Percentiles rank a stretch among this genome's conserved stretches.
These are phyloP conservation scores for Cryptococcus sp. DNA, from an alignment of 1,284 basidiomycete genomes.

Conservation along the genomic window DNA sequence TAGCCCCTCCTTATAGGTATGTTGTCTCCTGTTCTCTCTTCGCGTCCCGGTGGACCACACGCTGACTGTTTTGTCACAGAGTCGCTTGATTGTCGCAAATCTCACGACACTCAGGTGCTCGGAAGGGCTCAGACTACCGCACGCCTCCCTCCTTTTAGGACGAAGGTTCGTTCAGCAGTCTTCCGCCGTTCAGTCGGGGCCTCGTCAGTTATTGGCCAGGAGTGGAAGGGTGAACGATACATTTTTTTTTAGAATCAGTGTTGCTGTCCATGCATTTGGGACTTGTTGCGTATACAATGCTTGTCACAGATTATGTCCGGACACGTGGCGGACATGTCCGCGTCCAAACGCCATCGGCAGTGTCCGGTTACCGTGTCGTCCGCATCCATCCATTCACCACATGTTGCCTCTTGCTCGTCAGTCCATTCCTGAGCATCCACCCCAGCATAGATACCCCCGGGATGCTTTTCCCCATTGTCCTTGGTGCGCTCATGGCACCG, in stretches of 20 bases:
- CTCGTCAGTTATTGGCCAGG: not conserved
- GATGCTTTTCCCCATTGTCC: no score
- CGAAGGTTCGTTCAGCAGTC: slow-evolving; percentile 1
- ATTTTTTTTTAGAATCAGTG: not conserved
- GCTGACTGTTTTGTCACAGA: not conserved
- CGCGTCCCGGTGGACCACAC: not conserved
- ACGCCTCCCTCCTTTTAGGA: slow-evolving; percentile 6
- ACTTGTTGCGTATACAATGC: no score
- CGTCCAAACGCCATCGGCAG: no score
- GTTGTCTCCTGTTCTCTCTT: not conserved
- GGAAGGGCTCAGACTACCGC: slow-evolving; percentile 8
- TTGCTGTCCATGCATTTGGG: slow-evolving; percentile 1
- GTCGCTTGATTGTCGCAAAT: slow-evolving; percentile 8
- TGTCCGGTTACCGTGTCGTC: no score
- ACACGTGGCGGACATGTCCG: no score
- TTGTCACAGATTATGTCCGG: no score
- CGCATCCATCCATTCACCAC: no score
- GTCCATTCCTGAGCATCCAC: no score
- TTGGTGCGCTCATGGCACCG: no score
- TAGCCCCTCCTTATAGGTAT: slow-evolving; percentile 9
- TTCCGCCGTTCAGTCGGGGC: slow-evolving; percentile 1
- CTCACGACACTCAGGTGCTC: slow-evolving; percentile 10
- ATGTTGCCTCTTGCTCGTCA: no score
- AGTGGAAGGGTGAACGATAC: slow-evolving; percentile 6
- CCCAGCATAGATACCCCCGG: no score